These are phyloP conservation scores for Aspergillus ostianus DNA, from an alignment of 495 filamentous ascomycete species.

Conservation along the genomic window DNA sequence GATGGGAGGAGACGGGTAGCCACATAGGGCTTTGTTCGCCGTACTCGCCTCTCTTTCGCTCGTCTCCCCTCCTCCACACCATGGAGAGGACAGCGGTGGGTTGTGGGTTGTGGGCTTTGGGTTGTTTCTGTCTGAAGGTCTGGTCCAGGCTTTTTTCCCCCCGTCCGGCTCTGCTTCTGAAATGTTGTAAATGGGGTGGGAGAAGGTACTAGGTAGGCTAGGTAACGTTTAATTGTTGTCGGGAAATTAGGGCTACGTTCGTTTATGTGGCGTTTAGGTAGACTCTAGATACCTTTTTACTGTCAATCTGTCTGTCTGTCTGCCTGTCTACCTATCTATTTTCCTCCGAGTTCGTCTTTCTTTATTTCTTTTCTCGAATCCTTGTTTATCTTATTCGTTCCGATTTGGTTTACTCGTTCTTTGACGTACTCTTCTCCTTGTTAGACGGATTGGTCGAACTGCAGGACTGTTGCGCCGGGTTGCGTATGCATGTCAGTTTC, in stretches of 20 bases:
- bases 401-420: neutral
- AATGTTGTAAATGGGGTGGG: too few relatives aligned
- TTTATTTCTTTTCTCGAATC: neutral
- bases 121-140: too few relatives aligned
- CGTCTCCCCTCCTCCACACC: neutral
- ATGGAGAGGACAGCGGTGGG: neutral
- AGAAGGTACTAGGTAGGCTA: too few relatives aligned
- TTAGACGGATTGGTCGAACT: neutral
- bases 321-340: neutral
- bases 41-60: neutral
- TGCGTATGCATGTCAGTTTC: slow-evolving; percentile 2
- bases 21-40: slow-evolving; percentile 23
- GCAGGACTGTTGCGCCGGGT: neutral
- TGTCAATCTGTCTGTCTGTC: too few relatives aligned
- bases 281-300: too few relatives aligned
- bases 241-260: neutral
- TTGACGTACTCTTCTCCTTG: neutral
- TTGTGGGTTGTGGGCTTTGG: too few relatives aligned
- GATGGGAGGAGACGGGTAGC: slow-evolving; percentile 9
- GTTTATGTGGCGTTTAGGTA: too few relatives aligned
- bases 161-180: too few relatives aligned
- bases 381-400: too few relatives aligned
- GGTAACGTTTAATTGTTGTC: neutral
- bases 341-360: neutral
- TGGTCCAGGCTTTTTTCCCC: too few relatives aligned